Evolutionary conservation across 768 basidiomycete genomes (phyloP), one percentile per base, ranked within the genome.

Genomic region (Podaxis rugospora): DNA sequence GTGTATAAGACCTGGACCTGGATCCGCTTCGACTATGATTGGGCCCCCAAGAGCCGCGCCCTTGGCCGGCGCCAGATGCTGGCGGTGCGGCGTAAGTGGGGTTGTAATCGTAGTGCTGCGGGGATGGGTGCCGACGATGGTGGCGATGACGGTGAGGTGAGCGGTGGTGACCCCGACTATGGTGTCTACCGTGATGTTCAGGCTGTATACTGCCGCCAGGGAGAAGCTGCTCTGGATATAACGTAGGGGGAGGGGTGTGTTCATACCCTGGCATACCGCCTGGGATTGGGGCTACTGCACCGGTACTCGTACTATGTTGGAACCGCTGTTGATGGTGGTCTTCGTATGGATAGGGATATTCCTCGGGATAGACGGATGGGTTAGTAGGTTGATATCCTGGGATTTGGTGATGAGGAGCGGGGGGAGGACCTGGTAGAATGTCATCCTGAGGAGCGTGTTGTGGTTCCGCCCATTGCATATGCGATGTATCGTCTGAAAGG

Each of bases 1-100:
- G 68, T 36, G 71, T 75, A 68, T 70, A 72, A 32, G 71, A 69
- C 61, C 66, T 67, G 25, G 69, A 65, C 25, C 59, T 61, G 32
- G 69, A 65, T 18, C 53, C 27, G 9, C 51, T 60, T 28, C 40
- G 16, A 51, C 57, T 58, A 25, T 36, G 46, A 11, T 50, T 40
- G 11, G 49, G 50, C 16, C 50, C 46, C 59, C 59, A 27, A 58
- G 67, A 9, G 54, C 51, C 4, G 54, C 50, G 55, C 18, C 32
- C 18, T 13, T 47, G 44, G 3, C 51, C 40, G 18, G 53, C 11
- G 23, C 52, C 52, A 39, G 27, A 46, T 10, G 32, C 25, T 18
- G 59, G 53, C 7, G 59, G 44, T 27, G 51, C 46, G 14, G 59
- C 52, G 50, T 59, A 59, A n/a, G 57, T 40, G 44, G 44, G 11